A percentile compares a stretch with the other conserved stretches of the same genome.
Evolutionary conservation across 139 green algal species (phyloP).

Genomic region (Coelastrella sp.): DNA sequence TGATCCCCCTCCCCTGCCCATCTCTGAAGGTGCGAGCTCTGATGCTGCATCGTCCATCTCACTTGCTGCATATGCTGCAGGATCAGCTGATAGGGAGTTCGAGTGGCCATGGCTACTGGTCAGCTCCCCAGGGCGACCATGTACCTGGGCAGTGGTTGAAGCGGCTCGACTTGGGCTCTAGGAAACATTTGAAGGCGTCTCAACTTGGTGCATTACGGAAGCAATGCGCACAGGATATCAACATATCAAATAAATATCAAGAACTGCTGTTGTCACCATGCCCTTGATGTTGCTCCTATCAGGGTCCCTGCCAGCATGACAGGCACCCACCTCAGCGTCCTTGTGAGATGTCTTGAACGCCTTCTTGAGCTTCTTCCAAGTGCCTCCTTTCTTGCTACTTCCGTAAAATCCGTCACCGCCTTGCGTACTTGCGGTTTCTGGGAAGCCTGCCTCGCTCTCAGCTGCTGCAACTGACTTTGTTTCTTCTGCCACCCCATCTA

Average conservation of each 20-base stretch:
- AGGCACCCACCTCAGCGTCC: not conserved
- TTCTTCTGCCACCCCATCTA: not conserved
- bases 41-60: conserved; percentile 30
- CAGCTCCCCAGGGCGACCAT: not conserved
- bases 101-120: not conserved
- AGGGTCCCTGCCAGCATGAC: too few relatives aligned
- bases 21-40: conserved; percentile 7
- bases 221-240: too few relatives aligned
- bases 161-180: too few relatives aligned
- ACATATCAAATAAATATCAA: too few relatives aligned
- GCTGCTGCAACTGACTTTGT: not conserved
- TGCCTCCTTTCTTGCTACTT: conserved; percentile 31
- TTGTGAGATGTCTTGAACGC: conserved; percentile 10
- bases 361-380: conserved; percentile 33
- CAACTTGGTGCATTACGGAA: too few relatives aligned
- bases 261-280: too few relatives aligned
- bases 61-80: conserved; percentile 1
- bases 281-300: too few relatives aligned
- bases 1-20: not conserved
- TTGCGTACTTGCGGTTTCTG: not conserved
- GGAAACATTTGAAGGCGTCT: too few relatives aligned
- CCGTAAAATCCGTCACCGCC: conserved; percentile 1
- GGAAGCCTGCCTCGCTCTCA: not conserved
- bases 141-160: not conserved
- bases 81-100: not conserved